phyloP scores from a whole-genome alignment of 257 asterid species.

The Linderniella brevidens region DNA sequence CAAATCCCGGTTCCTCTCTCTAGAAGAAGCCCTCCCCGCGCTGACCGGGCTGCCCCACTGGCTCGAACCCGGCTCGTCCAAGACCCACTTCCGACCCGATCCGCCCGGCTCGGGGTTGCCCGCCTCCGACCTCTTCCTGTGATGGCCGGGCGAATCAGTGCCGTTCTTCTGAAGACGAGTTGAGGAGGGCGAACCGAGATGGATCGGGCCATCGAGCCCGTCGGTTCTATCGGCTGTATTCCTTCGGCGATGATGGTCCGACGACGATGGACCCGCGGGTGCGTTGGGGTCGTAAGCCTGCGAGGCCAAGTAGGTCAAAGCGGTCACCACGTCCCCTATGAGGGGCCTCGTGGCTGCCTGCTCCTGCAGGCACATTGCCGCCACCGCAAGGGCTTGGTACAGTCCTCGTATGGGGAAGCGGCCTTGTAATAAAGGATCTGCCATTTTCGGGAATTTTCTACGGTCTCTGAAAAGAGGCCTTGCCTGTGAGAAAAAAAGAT shows the following conservation, averaged over 20 bases:
- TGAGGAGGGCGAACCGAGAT: slow-evolving; percentile 37
- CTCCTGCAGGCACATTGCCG: slow-evolving; percentile 98
- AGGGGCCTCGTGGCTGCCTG: slow-evolving; percentile 83
- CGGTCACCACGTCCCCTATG: slow-evolving; percentile 84
- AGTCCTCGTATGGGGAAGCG: slow-evolving; percentile 81
- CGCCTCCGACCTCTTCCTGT: slow-evolving; percentile 16
- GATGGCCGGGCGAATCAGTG: slow-evolving; percentile 17
- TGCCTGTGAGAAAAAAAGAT: slow-evolving; percentile 31
- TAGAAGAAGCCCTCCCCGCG: slow-evolving; percentile 46
- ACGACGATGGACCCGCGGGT: slow-evolving; percentile 19
- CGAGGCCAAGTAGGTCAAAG: slow-evolving; percentile 59
- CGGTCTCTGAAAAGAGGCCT: slow-evolving; percentile 79
- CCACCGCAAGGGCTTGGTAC: slow-evolving; percentile 83
- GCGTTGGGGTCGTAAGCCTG: slow-evolving; percentile 62
- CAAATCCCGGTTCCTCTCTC: slow-evolving; percentile 46
- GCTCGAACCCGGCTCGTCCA: slow-evolving; percentile 36
- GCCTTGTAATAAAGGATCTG: slow-evolving; percentile 80
- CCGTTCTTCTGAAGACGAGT: slow-evolving; percentile 19
- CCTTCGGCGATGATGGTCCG: slow-evolving; percentile 41
- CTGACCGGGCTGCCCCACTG: slow-evolving; percentile 34
- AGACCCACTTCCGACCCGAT: slow-evolving; percentile 53
- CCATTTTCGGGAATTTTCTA: slow-evolving; percentile 75
- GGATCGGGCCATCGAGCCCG: slow-evolving; percentile 26
- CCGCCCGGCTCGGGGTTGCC: slow-evolving; percentile 20
- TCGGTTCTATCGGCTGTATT: slow-evolving; percentile 33